phyloP scores from a whole-genome alignment of 371 early-diverging fungal species.

The Apophysomyces ossiformis region DNA sequence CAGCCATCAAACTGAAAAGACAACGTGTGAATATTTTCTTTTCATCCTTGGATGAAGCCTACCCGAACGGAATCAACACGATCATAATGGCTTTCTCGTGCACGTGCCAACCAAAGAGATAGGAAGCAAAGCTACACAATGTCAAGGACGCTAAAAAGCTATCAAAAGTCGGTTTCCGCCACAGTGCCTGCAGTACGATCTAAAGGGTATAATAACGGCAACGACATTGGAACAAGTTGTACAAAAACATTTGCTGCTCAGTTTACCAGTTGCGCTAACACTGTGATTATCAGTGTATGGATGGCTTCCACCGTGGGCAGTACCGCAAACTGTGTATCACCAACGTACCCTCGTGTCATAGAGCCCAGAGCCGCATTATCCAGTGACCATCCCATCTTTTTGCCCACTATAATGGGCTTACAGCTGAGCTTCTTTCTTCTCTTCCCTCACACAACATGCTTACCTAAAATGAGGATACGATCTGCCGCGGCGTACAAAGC shows the following conservation, averaged over 20 bases:
- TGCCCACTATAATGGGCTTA: slow-evolving; percentile 29
- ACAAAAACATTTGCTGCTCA: not conserved
- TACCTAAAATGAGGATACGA: slow-evolving; percentile 66
- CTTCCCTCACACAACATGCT: not conserved
- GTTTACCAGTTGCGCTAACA: slow-evolving; percentile 71
- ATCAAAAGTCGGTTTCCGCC: slow-evolving; percentile 68
- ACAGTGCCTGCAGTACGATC: slow-evolving; percentile 57
- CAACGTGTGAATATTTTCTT: slow-evolving; percentile 17
- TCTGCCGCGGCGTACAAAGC: slow-evolving; percentile 90
- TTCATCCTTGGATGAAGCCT: slow-evolving; percentile 15
- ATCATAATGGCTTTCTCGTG: slow-evolving; percentile 96
- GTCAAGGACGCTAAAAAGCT: slow-evolving; percentile 79
- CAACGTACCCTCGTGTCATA: slow-evolving; percentile 92
- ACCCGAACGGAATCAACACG: slow-evolving; percentile 82
- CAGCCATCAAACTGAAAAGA: slow-evolving; percentile 47
- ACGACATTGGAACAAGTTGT: not conserved
- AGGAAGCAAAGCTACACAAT: slow-evolving; percentile 87
- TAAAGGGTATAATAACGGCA: slow-evolving; percentile 11
- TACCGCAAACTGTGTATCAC: slow-evolving; percentile 84
- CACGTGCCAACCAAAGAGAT: slow-evolving; percentile 97
- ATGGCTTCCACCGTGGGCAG: slow-evolving; percentile 77
- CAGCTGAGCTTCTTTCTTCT: slow-evolving; percentile 2
- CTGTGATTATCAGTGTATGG: slow-evolving; percentile 79
- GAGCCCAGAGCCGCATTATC: slow-evolving; percentile 60
- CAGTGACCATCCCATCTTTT: slow-evolving; percentile 43